Conservation (phyloP, 2,329 filamentous ascomycete species). For the Aspergillus tubingensis region DNA sequence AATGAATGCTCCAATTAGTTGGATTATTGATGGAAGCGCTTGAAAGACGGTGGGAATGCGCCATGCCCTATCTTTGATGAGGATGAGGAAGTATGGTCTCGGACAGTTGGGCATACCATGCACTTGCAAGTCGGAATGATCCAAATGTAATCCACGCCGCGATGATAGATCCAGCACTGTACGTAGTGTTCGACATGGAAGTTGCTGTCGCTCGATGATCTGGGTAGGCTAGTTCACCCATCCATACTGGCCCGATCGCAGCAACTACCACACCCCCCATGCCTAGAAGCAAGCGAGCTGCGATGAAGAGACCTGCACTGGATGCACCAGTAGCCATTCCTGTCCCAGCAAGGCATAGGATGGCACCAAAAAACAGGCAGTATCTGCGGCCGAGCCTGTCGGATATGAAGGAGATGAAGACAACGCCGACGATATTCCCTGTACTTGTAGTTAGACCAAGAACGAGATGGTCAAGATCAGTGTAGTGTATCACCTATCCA, state of each 20-base stretch:
- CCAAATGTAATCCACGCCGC: conserved; percentile 2
- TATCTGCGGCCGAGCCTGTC: not conserved
- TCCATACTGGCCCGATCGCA: not conserved
- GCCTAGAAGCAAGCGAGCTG: not conserved
- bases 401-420: not conserved
- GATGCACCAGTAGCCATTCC: not conserved
- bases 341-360: not conserved
- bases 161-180: not conserved
- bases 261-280: not conserved
- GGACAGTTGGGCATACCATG: not conserved
- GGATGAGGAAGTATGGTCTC: not conserved
- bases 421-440: not conserved
- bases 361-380: not conserved
- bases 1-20: conserved; percentile 9
- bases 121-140: not conserved
- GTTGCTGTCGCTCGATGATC: not conserved
- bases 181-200: not conserved
- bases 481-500: not conserved
- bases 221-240: not conserved
- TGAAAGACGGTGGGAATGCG: conserved; percentile 20
- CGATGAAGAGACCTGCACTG: not conserved
- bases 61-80: conserved; percentile 7
- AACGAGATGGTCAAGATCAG: not conserved
- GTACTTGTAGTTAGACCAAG: not conserved
- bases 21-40: conserved; percentile 14